phyloP scores from a whole-genome alignment of 805 yeast genomes.

The Cyberlindnera euphorbiiphila region DNA sequence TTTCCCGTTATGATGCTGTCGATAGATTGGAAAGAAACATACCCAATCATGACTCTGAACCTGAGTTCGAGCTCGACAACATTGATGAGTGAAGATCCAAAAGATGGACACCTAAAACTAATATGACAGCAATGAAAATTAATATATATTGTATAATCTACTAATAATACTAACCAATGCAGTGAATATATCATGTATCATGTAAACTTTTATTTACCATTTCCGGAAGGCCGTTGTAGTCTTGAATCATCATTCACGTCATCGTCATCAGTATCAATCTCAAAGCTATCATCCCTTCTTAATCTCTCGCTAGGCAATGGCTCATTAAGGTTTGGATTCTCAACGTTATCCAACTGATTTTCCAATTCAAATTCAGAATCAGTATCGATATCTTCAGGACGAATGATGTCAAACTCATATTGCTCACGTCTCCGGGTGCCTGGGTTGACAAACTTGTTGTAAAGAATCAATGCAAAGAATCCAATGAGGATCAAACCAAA shows the following conservation, averaged over 20 bases:
- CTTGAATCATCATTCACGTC: conserved; percentile 6
- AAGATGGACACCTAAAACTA: no score
- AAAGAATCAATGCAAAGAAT: conserved; percentile 42
- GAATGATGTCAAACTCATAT: conserved; percentile 30
- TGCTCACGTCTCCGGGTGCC: conserved; percentile 39
- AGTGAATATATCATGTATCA: no score
- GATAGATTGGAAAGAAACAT: conserved; percentile 11
- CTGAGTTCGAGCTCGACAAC: conserved; percentile 25
- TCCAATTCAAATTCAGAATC: conserved; percentile 75
- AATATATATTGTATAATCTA: no score
- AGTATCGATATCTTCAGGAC: conserved; percentile 56
- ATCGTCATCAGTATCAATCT: conserved; percentile 24
- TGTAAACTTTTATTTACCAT: no score
- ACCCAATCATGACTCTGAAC: conserved; percentile 9
- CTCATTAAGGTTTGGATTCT: conserved; percentile 7
- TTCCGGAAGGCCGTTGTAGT: no score
- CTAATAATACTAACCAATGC: no score
- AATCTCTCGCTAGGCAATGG: conserved; percentile 9
- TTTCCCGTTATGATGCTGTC: conserved; percentile 13
- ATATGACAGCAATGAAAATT: no score
- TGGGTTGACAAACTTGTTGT: conserved; percentile 37
- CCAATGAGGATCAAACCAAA: conserved; percentile 58
- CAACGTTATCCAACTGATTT: conserved; percentile 45
- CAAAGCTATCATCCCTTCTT: conserved; percentile 21
- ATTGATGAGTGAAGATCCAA: conserved; percentile 11